Percentiles rank a stretch among this genome's conserved stretches.
These are phyloP conservation scores for Astragalus membranaceus DNA, from an alignment of 306 rosid species.

Conservation along the genomic window DNA sequence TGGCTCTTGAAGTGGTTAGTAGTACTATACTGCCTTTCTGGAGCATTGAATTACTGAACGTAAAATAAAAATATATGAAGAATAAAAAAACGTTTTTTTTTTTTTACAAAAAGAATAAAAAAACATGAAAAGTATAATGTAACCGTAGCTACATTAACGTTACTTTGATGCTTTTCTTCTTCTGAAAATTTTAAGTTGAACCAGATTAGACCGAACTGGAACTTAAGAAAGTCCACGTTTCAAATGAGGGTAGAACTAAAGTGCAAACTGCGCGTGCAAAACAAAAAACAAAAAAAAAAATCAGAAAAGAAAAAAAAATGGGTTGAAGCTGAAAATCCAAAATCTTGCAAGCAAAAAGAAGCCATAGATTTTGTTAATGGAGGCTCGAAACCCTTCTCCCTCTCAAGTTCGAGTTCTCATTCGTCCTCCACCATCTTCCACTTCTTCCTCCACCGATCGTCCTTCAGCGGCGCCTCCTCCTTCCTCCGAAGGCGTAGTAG, in stretches of 20 bases:
- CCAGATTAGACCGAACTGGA: not conserved
- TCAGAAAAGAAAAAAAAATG: not conserved
- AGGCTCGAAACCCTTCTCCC: constrained; percentile 33
- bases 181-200: not conserved
- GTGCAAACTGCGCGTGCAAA: not conserved
- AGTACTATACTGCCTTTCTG: too few relatives aligned
- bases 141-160: not conserved
- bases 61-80: too few relatives aligned
- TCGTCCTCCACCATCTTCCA: constrained; percentile 50
- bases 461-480: constrained; percentile 28
- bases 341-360: not conserved
- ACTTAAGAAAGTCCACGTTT: constrained; percentile 1
- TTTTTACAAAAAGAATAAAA: too few relatives aligned
- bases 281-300: not conserved
- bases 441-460: constrained; percentile 29
- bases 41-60: too few relatives aligned
- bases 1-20: too few relatives aligned
- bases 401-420: constrained; percentile 57
- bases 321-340: not conserved
- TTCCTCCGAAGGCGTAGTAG: constrained; percentile 61
- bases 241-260: not conserved
- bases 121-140: too few relatives aligned
- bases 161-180: not conserved
- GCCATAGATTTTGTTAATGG: constrained; percentile 30
- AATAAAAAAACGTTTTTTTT: too few relatives aligned